A percentile compares a stretch with the other conserved stretches of the same genome.
phyloP scores from a whole-genome alignment of 768 basidiomycete species.

The Boletus sensibilis region DNA sequence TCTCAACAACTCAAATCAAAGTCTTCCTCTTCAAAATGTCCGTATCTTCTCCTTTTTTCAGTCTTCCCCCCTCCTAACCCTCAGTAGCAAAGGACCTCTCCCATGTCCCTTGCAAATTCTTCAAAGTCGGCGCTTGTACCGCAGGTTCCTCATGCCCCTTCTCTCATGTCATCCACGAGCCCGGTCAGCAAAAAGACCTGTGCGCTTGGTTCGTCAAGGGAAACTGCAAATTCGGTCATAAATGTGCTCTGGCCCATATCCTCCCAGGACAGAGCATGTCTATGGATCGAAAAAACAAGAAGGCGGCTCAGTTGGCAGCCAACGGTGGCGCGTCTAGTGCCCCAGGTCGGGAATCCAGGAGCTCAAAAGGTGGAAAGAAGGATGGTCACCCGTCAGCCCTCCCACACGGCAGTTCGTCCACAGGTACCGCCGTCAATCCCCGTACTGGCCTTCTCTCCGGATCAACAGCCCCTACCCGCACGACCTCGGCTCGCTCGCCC shows the following conservation, averaged over 20 bases:
- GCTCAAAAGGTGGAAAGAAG: constrained; percentile 38
- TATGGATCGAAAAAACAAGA: constrained; percentile 98
- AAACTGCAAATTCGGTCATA: constrained; percentile 75
- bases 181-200: constrained; percentile 76
- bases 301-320: constrained; percentile 73
- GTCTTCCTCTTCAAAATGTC: constrained; percentile 34
- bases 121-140: constrained; percentile 90
- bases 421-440: constrained; percentile 4
- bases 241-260: constrained; percentile 93
- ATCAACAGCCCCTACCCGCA: constrained; percentile 67
- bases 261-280: constrained; percentile 91
- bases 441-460: constrained; percentile 42
- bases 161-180: constrained; percentile 73
- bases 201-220: constrained; percentile 95
- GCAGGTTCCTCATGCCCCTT: constrained; percentile 96
- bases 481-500: constrained; percentile 50
- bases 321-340: constrained; percentile 40
- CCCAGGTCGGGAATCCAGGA: constrained; percentile 30
- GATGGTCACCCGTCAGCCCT: constrained; percentile 30
- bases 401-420: constrained; percentile 13
- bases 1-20: constrained; percentile 21
- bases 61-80: neutral
- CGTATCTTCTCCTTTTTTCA: constrained; percentile 6
- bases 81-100: constrained; percentile 77
- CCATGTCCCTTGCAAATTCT: constrained; percentile 98